Evolutionary conservation across 2,329 filamentous ascomycete genomes (phyloP).

Genomic region (Sporothrix mexicana): DNA sequence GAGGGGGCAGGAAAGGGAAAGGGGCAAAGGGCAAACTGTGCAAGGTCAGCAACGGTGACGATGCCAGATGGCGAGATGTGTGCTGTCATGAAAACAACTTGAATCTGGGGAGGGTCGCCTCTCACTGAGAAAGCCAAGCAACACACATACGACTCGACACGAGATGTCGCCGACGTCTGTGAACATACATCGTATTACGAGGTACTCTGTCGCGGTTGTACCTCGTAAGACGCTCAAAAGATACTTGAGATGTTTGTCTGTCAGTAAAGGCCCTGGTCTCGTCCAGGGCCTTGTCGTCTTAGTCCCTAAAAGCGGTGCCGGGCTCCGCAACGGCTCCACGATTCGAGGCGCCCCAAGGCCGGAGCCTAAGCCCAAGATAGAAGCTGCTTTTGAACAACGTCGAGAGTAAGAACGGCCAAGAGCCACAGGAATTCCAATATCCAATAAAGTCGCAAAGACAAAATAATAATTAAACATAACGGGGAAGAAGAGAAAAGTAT

Average conservation of each 20-base stretch:
- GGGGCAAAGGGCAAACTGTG: no score
- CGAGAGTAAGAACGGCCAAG: background rate
- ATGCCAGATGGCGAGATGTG: background rate
- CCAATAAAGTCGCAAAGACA: no score
- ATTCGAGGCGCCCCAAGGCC: background rate
- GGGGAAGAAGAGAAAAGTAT: no score
- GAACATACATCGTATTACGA: background rate
- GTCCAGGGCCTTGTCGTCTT: background rate
- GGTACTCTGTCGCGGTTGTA: background rate
- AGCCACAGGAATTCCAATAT: no score
- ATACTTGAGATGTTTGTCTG: background rate
- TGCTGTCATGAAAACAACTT: conserved; percentile 15
- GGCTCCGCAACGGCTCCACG: conserved; percentile 25
- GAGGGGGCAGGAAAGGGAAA: conserved; percentile 8
- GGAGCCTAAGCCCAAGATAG: conserved; percentile 27
- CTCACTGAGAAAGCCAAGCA: background rate
- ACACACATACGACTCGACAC: no score
- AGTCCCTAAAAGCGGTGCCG: background rate
- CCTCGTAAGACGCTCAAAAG: background rate
- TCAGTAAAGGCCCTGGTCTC: background rate
- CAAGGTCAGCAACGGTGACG: background rate
- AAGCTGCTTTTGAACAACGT: conserved; percentile 17
- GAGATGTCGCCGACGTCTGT: no score
- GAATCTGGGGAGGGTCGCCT: background rate
- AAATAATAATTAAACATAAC: no score